Evolutionary conservation across 2,329 filamentous ascomycete genomes (phyloP).

Genomic region (Nemania abortiva): DNA sequence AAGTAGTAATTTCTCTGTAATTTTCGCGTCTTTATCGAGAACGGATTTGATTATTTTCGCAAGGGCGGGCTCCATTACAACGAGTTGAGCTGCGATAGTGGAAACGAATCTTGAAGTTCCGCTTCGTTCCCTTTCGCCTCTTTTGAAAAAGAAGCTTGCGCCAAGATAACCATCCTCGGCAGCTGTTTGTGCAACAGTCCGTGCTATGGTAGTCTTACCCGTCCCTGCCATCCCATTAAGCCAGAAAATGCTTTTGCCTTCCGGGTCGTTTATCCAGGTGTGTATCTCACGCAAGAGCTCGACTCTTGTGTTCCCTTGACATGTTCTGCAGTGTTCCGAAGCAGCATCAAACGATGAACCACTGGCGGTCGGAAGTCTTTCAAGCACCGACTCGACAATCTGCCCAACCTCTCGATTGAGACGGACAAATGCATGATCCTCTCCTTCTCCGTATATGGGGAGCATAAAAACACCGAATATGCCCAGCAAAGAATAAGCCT

Average conservation of each 20-base stretch:
- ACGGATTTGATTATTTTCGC: not conserved
- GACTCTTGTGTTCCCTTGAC: constrained; percentile 7
- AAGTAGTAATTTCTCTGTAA: constrained; percentile 5
- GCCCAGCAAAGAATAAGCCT: constrained; percentile 39
- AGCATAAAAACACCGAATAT: constrained; percentile 30
- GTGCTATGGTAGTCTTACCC: constrained; percentile 13
- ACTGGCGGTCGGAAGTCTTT: constrained; percentile 8
- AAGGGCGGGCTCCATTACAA: not conserved
- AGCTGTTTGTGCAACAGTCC: not conserved
- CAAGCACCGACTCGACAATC: not conserved
- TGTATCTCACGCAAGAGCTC: constrained; percentile 10
- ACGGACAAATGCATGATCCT: not conserved
- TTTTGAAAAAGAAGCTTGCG: constrained; percentile 27
- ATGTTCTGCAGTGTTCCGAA: constrained; percentile 9
- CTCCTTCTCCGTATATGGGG: constrained; percentile 15
- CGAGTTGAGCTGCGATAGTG: constrained; percentile 10
- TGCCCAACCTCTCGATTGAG: not conserved
- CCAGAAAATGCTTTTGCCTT: constrained; percentile 12
- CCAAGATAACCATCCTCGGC: not conserved
- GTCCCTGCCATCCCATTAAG: constrained; percentile 24
- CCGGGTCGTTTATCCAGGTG: constrained; percentile 1
- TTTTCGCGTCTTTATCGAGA: constrained; percentile 10
- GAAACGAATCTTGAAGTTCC: constrained; percentile 1
- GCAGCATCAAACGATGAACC: constrained; percentile 18
- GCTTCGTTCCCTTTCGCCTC: constrained; percentile 14